Evolutionary conservation across 73 alveolate genomes (phyloP).

Genomic region (Paramecium sexaurelia): DNA sequence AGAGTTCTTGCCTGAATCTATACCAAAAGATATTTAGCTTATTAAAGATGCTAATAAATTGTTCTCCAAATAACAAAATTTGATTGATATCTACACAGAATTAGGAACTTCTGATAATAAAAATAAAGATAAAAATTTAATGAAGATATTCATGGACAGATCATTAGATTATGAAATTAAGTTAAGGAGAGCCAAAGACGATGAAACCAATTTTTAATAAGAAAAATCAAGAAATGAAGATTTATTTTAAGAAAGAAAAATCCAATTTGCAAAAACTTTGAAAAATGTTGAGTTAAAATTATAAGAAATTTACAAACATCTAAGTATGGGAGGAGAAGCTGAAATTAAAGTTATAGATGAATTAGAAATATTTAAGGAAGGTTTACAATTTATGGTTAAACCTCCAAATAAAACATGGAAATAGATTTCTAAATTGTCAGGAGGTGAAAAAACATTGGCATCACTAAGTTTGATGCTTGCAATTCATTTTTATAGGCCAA

Average conservation of each 20-base stretch:
- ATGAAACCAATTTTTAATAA: constrained; percentile 1
- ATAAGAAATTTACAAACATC: constrained; percentile 79
- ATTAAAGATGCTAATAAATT: not conserved
- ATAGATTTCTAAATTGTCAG: constrained; percentile 89
- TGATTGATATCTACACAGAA: not conserved
- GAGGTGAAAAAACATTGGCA: constrained; percentile 97
- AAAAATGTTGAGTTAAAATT: constrained; percentile 74
- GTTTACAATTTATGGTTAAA: constrained; percentile 87
- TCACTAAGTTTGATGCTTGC: constrained; percentile 86
- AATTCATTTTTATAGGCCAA: constrained; percentile 77
- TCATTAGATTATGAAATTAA: not conserved
- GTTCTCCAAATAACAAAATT: not conserved
- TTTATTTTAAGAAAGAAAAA: constrained; percentile 63
- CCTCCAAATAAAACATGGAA: constrained; percentile 94
- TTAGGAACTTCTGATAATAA: not conserved
- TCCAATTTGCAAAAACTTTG: constrained; percentile 78
- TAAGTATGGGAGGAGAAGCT: constrained; percentile 89
- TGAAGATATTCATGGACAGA: not conserved
- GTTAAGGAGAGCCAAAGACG: not conserved
- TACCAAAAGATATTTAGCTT: not conserved
- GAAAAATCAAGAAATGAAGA: not conserved
- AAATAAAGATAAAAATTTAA: not conserved
- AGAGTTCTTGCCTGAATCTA: not conserved
- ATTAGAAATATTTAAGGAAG: constrained; percentile 85
- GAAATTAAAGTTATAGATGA: constrained; percentile 83